Percentiles rank a stretch among this genome's conserved stretches.
phyloP scores from a whole-genome alignment of 1,284 basidiomycete species.

The Baeospora myosura region DNA sequence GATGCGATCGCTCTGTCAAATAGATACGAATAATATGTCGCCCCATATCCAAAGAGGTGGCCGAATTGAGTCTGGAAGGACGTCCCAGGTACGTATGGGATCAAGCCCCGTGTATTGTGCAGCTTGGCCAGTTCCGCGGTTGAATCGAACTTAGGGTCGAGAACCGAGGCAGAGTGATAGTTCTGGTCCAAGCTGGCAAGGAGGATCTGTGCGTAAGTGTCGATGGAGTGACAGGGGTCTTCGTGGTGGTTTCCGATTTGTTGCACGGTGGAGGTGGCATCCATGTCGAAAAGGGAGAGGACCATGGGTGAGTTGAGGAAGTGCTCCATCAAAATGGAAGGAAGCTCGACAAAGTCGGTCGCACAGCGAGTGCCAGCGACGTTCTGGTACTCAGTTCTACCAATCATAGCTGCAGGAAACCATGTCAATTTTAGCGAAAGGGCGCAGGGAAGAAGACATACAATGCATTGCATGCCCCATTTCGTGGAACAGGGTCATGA shows the following conservation, averaged over 20 bases:
- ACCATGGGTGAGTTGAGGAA: constrained; percentile 83
- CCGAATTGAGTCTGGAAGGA: constrained; percentile 95
- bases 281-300: constrained; percentile 67
- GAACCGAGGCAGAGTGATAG: constrained; percentile 74
- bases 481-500: constrained; percentile 94
- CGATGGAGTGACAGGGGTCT: constrained; percentile 69
- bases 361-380: constrained; percentile 98
- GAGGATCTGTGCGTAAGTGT: constrained; percentile 88
- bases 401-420: constrained; percentile 80
- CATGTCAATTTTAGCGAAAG: background rate
- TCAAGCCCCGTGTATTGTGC: constrained; percentile 65
- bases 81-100: constrained; percentile 76
- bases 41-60: constrained; percentile 93
- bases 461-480: constrained; percentile 99
- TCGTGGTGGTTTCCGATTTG: constrained; percentile 54
- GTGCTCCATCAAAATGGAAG: constrained; percentile 98
- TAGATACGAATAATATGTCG: constrained; percentile 96
- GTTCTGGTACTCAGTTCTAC: constrained; percentile 95
- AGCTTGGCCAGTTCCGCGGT: constrained; percentile 60
- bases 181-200: constrained; percentile 86
- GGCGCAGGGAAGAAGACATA: constrained; percentile 36
- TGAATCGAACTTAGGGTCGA: constrained; percentile 58
- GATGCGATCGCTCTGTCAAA: constrained; percentile 95
- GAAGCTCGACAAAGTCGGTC: constrained; percentile 96
- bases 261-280: constrained; percentile 30